Evolutionary conservation across 352 stramenopile genomes (phyloP), one percentile per base, ranked within the genome.

Genomic region (Pythium apleroticum): DNA sequence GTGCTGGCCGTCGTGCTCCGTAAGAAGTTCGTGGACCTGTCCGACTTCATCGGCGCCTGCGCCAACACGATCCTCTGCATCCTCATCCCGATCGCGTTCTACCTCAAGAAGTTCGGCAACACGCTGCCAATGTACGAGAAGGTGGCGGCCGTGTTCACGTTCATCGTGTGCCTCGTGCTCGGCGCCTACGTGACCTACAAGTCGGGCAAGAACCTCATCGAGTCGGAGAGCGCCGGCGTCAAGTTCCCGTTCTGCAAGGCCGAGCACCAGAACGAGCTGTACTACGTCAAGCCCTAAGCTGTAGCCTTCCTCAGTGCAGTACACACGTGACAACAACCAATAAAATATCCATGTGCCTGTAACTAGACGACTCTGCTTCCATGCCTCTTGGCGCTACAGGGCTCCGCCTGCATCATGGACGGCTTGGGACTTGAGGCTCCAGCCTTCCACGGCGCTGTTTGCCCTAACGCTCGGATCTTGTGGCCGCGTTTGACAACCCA

Each of bases 41-140:
- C 73, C n/a, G 81, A 90, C 59, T 90, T 90, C 41, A 73, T 87
- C 27, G 81, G 81, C 33, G 79, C 81, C 11, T 90, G 72, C 58
- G 68, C 71, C 53, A 79, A 83, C 43, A 76, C 79, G 17, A 72
- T 84, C 48, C 74, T 72, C 45, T 88, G 76, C 60, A 88, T 88
- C 52, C 74, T 89, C 45, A 63, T 90, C 30, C 81, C 81, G 10
- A 85, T 88, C 55, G 65, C 78, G 60, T 89, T 90, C 72, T 90
- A 90, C 76, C 57, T 88, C 14, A 89, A 88, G 68, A 74, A 81
- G 53, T 72, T 85, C 52, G 84, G 78, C 77, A 52, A 72, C 37
- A 56, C 52, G 25, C 86, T 80, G 56, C 65, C 65, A 14, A 25
- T 77, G 1, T 69, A 71, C 48, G 79, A 89, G 63, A 58, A 62